phyloP scores from a whole-genome alignment of 2,329 filamentous ascomycete species.

The Xenoacremonium recifei region DNA sequence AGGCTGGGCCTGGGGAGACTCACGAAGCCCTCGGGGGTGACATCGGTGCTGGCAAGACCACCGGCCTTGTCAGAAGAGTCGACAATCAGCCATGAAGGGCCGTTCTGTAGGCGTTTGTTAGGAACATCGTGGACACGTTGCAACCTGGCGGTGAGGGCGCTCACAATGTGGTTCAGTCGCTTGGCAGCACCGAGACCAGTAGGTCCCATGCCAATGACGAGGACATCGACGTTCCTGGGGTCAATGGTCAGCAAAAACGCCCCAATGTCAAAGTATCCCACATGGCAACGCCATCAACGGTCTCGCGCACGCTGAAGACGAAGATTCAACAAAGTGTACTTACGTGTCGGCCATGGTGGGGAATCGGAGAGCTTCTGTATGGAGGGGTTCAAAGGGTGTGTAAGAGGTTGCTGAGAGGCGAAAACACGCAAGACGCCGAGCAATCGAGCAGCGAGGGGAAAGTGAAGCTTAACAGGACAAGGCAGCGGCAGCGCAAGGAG shows the following conservation, averaged over 20 bases:
- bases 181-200: conserved; percentile 98
- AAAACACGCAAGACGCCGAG: conserved; percentile 18
- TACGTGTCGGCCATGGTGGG: conserved; percentile 42
- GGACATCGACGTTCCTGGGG: conserved; percentile 83
- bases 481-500: conserved; percentile 18
- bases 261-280: conserved; percentile 1
- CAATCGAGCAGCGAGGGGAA: conserved; percentile 13
- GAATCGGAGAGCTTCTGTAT: conserved; percentile 18
- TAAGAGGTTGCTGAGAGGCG: conserved; percentile 11
- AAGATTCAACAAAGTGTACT: conserved; percentile 22
- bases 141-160: conserved; percentile 40
- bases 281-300: background rate
- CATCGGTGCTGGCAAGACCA: conserved; percentile 92
- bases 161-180: conserved; percentile 92
- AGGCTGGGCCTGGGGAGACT: conserved; percentile 48
- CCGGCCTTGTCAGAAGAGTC: conserved; percentile 90
- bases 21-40: conserved; percentile 95
- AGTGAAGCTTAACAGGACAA: conserved; percentile 26
- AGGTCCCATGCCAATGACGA: conserved; percentile 96
- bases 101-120: no score
- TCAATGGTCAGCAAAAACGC: conserved; percentile 15
- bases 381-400: conserved; percentile 3
- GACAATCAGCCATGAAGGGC: conserved; percentile 92
- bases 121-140: no score
- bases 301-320: background rate